Evolutionary conservation across 2,329 filamentous ascomycete species (phyloP).

Genomic region (Aureobasidium sp.): DNA sequence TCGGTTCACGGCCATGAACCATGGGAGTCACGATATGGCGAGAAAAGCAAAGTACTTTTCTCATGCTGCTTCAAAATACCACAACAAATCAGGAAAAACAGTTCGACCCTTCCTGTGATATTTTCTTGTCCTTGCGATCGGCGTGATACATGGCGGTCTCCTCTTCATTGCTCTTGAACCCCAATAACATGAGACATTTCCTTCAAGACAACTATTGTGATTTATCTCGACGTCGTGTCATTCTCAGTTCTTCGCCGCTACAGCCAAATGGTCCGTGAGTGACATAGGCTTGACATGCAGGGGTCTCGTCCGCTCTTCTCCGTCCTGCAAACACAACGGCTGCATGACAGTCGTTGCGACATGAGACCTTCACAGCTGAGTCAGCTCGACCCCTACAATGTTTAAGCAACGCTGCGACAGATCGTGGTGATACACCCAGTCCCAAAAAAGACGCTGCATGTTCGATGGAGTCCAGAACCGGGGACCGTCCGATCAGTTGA

Average conservation of each 20-base stretch:
- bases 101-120: slow-evolving; percentile 12
- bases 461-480: neutral
- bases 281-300: neutral
- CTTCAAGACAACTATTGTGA: neutral
- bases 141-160: neutral
- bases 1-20: slow-evolving; percentile 8
- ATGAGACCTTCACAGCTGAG: neutral
- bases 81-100: slow-evolving; percentile 14
- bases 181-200: too few relatives aligned
- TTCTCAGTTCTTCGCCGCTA: neutral
- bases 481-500: too few relatives aligned
- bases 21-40: slow-evolving; percentile 15
- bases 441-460: neutral
- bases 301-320: neutral
- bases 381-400: neutral
- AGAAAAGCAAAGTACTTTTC: slow-evolving; percentile 12
- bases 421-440: neutral
- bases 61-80: slow-evolving; percentile 14
- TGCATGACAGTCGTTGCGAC: neutral
- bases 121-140: neutral
- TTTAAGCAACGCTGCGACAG: neutral
- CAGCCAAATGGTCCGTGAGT: neutral
- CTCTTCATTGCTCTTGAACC: neutral
- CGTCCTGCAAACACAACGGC: neutral
- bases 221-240: neutral